Evolutionary conservation across 2,329 filamentous ascomycete species (phyloP).

Genomic region (Penicillium glabrum): DNA sequence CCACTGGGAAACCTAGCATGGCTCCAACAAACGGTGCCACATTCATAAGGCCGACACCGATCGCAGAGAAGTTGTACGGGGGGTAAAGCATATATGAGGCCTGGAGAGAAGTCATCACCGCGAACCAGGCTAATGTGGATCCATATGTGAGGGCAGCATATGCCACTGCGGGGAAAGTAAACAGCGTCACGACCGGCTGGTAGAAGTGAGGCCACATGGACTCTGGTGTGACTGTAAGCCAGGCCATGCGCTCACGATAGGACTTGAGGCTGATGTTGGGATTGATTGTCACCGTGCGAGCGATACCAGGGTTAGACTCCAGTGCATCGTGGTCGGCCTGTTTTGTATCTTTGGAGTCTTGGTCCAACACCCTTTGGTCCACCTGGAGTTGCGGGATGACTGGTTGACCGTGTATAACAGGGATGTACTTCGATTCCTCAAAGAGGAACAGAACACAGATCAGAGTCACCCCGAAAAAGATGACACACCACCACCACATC

Average conservation of each 20-base stretch:
- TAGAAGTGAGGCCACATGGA: conserved; percentile 24
- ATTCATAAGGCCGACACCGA: conserved; percentile 41
- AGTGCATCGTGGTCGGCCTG: neutral
- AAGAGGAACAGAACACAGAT: conserved; percentile 48
- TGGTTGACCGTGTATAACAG: conserved; percentile 9
- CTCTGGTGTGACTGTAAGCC: conserved; percentile 26
- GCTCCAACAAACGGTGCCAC: conserved; percentile 43
- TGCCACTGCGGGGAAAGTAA: conserved; percentile 51
- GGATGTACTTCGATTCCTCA: conserved; percentile 40
- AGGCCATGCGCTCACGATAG: conserved; percentile 44
- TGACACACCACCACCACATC: conserved; percentile 51
- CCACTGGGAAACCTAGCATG: conserved; percentile 34
- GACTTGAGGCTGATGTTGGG: conserved; percentile 40
- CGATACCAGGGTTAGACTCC: neutral
- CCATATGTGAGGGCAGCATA: conserved; percentile 43
- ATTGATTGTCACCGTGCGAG: conserved; percentile 19
- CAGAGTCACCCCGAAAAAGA: conserved; percentile 41
- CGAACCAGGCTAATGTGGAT: conserved; percentile 38
- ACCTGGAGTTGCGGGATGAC: neutral
- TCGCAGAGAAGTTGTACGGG: conserved; percentile 42
- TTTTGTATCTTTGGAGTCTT: neutral
- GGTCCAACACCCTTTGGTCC: neutral
- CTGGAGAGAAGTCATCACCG: conserved; percentile 39
- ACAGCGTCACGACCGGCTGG: conserved; percentile 30
- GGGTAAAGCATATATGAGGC: conserved; percentile 37